A percentile compares a stretch with the other conserved stretches of the same genome.
Evolutionary conservation across 2,329 filamentous ascomycete genomes (phyloP).

Genomic region (Myriosclerotinia scirpicola): DNA sequence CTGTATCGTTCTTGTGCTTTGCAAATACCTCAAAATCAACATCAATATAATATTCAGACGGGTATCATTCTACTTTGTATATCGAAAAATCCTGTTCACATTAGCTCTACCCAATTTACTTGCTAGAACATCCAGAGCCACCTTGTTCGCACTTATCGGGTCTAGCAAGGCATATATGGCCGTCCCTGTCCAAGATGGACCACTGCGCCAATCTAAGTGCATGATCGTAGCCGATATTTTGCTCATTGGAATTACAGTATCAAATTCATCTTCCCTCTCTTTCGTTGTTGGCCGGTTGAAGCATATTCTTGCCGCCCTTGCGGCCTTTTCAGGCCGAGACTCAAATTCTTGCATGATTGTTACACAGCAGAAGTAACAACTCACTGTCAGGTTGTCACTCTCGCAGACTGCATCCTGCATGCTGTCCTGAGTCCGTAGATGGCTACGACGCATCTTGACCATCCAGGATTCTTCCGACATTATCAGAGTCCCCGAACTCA

Average conservation of each 20-base stretch:
- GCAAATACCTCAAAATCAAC: neutral
- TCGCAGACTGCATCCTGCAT: slow-evolving; percentile 9
- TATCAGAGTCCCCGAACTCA: slow-evolving; percentile 7
- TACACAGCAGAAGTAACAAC: slow-evolving; percentile 17
- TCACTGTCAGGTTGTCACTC: slow-evolving; percentile 2
- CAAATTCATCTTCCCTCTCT: neutral
- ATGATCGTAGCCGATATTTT: neutral
- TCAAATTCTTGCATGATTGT: slow-evolving; percentile 16
- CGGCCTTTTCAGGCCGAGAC: neutral
- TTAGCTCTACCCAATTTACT: neutral
- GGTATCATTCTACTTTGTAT: neutral
- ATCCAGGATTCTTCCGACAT: slow-evolving; percentile 3
- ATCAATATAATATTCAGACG: neutral
- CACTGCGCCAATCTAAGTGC: neutral
- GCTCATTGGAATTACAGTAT: neutral
- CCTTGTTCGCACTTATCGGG: neutral
- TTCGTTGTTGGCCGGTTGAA: neutral
- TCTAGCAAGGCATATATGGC: neutral
- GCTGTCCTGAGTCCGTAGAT: neutral
- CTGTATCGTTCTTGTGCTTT: neutral
- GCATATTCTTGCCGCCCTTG: neutral
- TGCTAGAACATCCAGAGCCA: neutral
- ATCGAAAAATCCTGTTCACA: too few relatives aligned
- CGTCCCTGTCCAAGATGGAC: neutral
- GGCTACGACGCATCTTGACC: slow-evolving; percentile 7